A percentile compares a stretch with the other conserved stretches of the same genome.
These are phyloP conservation scores for Aspergillus ibericus DNA, from an alignment of 2,329 filamentous ascomycete species.

Conservation along the genomic window DNA sequence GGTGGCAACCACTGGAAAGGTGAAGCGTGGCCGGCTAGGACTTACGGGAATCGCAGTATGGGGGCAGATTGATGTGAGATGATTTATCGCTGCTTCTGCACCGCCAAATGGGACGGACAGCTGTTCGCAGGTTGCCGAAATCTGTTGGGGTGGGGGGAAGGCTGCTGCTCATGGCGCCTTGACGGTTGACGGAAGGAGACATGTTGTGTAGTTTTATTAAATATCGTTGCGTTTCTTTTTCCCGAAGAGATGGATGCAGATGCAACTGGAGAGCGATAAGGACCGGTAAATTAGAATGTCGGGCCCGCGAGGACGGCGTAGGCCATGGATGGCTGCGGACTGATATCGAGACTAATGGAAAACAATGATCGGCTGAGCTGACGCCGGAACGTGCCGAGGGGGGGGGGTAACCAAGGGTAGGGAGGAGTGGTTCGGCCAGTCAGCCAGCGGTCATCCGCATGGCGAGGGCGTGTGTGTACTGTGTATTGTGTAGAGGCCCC, in stretches of 20 bases:
- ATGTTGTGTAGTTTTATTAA: background rate
- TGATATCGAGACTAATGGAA: background rate
- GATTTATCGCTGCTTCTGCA: slow-evolving; percentile 4
- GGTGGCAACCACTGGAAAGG: background rate
- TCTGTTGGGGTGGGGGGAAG: slow-evolving; percentile 2
- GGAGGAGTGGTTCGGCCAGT: slow-evolving; percentile 3
- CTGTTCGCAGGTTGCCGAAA: background rate
- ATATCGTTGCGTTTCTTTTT: background rate
- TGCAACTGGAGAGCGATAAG: background rate
- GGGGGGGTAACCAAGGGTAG: slow-evolving; percentile 5
- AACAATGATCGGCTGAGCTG: background rate
- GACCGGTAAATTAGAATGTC: background rate
- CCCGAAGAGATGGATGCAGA: slow-evolving; percentile 2
- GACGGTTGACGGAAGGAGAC: background rate
- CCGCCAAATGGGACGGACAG: background rate
- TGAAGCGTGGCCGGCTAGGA: background rate
- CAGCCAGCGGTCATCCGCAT: slow-evolving; percentile 4
- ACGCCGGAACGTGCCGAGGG: slow-evolving; percentile 17
- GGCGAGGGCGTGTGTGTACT: background rate
- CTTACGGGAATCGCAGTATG: background rate
- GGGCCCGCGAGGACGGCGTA: background rate
- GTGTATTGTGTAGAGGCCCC: too few species aligned
- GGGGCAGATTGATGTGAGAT: slow-evolving; percentile 2
- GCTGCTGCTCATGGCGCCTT: background rate
- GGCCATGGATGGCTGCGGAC: background rate